phyloP scores from a whole-genome alignment of 2,329 filamentous ascomycete genomes.

The Didymella sp. region DNA sequence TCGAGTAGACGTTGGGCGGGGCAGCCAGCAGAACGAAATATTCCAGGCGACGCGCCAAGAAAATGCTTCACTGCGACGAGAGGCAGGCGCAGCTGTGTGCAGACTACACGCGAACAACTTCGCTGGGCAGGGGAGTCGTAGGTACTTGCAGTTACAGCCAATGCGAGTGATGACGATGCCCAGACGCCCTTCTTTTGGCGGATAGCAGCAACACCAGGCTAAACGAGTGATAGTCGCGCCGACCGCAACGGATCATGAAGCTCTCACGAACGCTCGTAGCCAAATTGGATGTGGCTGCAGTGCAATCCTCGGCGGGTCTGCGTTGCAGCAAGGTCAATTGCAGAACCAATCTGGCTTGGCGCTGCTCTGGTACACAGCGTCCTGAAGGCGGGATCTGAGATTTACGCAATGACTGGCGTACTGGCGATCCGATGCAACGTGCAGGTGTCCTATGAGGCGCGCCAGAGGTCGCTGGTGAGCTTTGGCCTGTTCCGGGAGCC shows the following conservation, averaged over 20 bases:
- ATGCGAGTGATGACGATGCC: constrained; percentile 22
- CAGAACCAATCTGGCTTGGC: constrained; percentile 27
- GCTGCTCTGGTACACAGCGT: constrained; percentile 28
- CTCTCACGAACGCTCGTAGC: constrained; percentile 28
- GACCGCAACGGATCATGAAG: constrained; percentile 35
- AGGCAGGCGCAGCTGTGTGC: constrained; percentile 30
- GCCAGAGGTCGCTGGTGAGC: constrained; percentile 21
- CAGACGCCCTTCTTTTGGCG: constrained; percentile 29
- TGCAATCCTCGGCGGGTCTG: constrained; percentile 24
- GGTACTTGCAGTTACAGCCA: constrained; percentile 21
- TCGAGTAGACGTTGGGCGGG: constrained; percentile 34
- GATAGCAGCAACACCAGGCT: constrained; percentile 38
- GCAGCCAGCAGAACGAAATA: constrained; percentile 32
- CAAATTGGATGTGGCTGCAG: constrained; percentile 47
- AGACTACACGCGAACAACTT: constrained; percentile 13
- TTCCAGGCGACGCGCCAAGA: constrained; percentile 26
- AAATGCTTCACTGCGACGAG: constrained; percentile 13
- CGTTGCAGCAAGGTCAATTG: constrained; percentile 27
- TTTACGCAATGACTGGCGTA: constrained; percentile 27
- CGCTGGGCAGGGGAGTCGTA: constrained; percentile 11
- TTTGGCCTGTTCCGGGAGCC: constrained; percentile 21
- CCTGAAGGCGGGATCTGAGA: constrained; percentile 33
- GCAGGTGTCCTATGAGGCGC: constrained; percentile 31
- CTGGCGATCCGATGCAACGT: constrained; percentile 30
- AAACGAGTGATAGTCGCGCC: constrained; percentile 36